Evolutionary conservation across 768 basidiomycete genomes (phyloP).

Genomic region (Podaxis carcinomalis): DNA sequence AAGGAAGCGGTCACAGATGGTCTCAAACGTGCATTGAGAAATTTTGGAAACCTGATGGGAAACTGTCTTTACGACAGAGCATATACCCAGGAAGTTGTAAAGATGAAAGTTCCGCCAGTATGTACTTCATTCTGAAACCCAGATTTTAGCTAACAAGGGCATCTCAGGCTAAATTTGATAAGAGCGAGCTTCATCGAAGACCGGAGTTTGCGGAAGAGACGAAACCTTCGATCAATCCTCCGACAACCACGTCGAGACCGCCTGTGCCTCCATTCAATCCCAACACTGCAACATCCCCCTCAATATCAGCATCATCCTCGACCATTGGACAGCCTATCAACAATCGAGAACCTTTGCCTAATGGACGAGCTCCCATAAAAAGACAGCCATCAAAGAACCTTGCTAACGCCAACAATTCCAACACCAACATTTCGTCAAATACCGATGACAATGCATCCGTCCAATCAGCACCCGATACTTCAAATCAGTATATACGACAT

Average conservation of each 20-base stretch:
- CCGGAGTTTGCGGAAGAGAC: slow-evolving; percentile 59
- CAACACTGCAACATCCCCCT: neutral
- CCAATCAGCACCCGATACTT: neutral
- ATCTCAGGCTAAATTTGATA: slow-evolving; percentile 62
- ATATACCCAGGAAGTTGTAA: slow-evolving; percentile 78
- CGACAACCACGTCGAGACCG: slow-evolving; percentile 4
- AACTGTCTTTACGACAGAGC: slow-evolving; percentile 97
- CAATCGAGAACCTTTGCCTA: neutral
- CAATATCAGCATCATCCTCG: slow-evolving; percentile 5
- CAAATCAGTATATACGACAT: neutral
- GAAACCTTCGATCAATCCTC: slow-evolving; percentile 17
- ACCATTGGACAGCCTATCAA: neutral
- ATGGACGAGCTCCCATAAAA: neutral
- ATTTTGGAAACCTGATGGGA: slow-evolving; percentile 92
- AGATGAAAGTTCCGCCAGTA: slow-evolving; percentile 83
- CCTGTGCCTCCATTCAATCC: slow-evolving; percentile 1
- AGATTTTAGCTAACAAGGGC: neutral
- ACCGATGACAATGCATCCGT: slow-evolving; percentile 10
- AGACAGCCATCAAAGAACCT: slow-evolving; percentile 22
- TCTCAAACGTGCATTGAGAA: slow-evolving; percentile 84
- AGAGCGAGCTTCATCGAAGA: slow-evolving; percentile 60
- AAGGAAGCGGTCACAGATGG: slow-evolving; percentile 98
- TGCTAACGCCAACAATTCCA: slow-evolving; percentile 23
- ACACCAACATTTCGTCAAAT: neutral
- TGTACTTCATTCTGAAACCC: slow-evolving; percentile 24